phyloP scores from a whole-genome alignment of 1,284 basidiomycete genomes.

The Caloboletus firmus region DNA sequence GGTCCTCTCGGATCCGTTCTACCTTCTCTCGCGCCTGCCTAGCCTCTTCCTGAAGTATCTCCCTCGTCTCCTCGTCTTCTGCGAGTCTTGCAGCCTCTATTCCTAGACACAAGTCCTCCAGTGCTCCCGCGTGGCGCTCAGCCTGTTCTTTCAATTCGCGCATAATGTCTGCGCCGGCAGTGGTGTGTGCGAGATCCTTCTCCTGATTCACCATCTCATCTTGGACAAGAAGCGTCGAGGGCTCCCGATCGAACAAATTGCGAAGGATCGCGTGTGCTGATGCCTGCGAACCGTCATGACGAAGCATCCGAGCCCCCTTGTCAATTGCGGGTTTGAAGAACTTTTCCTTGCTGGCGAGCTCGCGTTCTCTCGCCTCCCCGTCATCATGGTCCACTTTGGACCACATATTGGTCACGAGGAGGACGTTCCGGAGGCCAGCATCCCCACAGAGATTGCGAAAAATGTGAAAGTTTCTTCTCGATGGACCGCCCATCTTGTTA shows the following conservation, averaged over 20 bases:
- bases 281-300: constrained; percentile 36
- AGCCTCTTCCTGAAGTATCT: constrained; percentile 37
- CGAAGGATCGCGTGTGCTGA: constrained; percentile 36
- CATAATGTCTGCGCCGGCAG: constrained; percentile 39
- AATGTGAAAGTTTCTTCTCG: constrained; percentile 47
- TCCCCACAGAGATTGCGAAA: constrained; percentile 55
- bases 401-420: constrained; percentile 54
- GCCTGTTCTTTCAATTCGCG: constrained; percentile 35
- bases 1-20: constrained; percentile 25
- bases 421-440: constrained; percentile 42
- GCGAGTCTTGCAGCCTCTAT: constrained; percentile 36
- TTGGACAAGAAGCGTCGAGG: constrained; percentile 39
- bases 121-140: constrained; percentile 34
- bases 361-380: constrained; percentile 36
- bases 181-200: constrained; percentile 39
- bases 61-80: constrained; percentile 38
- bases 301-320: constrained; percentile 40
- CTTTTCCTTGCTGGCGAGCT: constrained; percentile 37
- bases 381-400: constrained; percentile 34
- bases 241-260: constrained; percentile 29
- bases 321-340: constrained; percentile 43
- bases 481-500: constrained; percentile 49
- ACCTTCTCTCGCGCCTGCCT: constrained; percentile 31
- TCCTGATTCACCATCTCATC: constrained; percentile 41
- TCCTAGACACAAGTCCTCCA: constrained; percentile 35